These are phyloP conservation scores for Rhodotorula diobovata DNA, from an alignment of 768 basidiomycete species.

Conservation along the genomic window DNA sequence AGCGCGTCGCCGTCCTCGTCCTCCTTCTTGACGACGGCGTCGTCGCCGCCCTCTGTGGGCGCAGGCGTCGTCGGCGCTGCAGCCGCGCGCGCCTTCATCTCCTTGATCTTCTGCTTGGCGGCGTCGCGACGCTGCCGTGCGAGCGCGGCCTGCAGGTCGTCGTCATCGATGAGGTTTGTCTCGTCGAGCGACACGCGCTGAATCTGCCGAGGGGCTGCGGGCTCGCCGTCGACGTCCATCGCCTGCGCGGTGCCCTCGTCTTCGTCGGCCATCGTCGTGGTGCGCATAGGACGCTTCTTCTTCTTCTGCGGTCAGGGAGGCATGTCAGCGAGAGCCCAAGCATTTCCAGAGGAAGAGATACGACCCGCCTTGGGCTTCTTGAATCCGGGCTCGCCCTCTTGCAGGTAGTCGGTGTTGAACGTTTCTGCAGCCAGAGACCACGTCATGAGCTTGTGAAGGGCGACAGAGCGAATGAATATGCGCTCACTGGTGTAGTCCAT, in stretches of 20 bases:
- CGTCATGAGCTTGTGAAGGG: not conserved
- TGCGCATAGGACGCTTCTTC: constrained; percentile 63
- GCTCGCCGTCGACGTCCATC: constrained; percentile 70
- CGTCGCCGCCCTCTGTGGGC: not conserved
- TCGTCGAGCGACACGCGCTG: constrained; percentile 58
- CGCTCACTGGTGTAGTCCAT: constrained; percentile 84
- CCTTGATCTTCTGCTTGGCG: constrained; percentile 67
- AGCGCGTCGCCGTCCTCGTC: constrained; percentile 45
- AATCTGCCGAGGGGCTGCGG: constrained; percentile 50
- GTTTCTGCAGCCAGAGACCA: not conserved
- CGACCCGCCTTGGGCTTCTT: constrained; percentile 78
- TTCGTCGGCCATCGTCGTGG: constrained; percentile 46
- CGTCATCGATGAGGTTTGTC: constrained; percentile 74
- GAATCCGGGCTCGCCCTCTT: constrained; percentile 88
- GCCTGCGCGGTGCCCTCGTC: constrained; percentile 50
- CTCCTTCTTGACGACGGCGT: constrained; percentile 52
- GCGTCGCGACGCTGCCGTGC: constrained; percentile 79
- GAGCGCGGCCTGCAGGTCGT: constrained; percentile 90
- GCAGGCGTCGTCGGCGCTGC: not conserved
- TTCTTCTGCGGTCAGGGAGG: constrained; percentile 60
- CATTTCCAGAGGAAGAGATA: not conserved
- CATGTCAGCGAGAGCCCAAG: constrained; percentile 9
- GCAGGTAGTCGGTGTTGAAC: constrained; percentile 90
- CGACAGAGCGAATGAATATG: not conserved
- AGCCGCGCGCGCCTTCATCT: constrained; percentile 49